Conservation (phyloP, 75 land plant species). For the Pinus taeda region DNA sequence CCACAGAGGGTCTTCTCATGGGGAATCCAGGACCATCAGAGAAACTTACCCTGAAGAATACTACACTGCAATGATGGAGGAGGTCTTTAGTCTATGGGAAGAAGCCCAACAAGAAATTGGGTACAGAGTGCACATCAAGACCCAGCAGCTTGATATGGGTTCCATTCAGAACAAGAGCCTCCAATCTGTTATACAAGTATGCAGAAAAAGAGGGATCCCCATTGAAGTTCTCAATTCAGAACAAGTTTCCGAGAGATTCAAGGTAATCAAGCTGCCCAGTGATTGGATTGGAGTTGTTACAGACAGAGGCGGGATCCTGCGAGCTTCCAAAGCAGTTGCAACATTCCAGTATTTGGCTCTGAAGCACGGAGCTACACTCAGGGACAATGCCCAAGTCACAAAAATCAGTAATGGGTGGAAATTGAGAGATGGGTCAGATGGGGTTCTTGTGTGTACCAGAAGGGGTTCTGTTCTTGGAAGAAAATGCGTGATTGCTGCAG, state of each 20-base stretch:
- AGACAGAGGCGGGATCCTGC: constrained; percentile 68
- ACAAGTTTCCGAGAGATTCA: constrained; percentile 29
- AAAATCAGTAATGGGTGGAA: constrained; percentile 23
- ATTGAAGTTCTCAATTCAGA: constrained; percentile 25
- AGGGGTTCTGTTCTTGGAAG: constrained; percentile 40
- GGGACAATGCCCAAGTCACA: constrained; percentile 59
- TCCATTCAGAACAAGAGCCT: constrained; percentile 36
- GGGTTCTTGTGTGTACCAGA: constrained; percentile 28
- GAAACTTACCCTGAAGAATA: constrained; percentile 74
- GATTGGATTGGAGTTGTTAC: constrained; percentile 51
- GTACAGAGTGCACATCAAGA: constrained; percentile 44
- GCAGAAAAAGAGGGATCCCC: constrained; percentile 16
- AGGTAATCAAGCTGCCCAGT: constrained; percentile 37
- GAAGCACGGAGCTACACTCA: constrained; percentile 57
- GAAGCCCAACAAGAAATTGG: constrained; percentile 63
- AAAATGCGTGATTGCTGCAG: constrained; percentile 75
- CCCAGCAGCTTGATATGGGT: constrained; percentile 79
- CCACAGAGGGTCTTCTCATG: constrained; percentile 95
- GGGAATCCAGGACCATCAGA: constrained; percentile 87
- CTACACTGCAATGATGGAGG: constrained; percentile 60
- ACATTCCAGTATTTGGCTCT: constrained; percentile 80
- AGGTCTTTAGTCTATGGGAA: constrained; percentile 64
- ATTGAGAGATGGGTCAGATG: constrained; percentile 16
- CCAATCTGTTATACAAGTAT: constrained; percentile 28
- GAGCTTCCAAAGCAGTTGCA: constrained; percentile 85